Evolutionary conservation across 129 eudicot species (phyloP).

Genomic region (Lactuca sativa): DNA sequence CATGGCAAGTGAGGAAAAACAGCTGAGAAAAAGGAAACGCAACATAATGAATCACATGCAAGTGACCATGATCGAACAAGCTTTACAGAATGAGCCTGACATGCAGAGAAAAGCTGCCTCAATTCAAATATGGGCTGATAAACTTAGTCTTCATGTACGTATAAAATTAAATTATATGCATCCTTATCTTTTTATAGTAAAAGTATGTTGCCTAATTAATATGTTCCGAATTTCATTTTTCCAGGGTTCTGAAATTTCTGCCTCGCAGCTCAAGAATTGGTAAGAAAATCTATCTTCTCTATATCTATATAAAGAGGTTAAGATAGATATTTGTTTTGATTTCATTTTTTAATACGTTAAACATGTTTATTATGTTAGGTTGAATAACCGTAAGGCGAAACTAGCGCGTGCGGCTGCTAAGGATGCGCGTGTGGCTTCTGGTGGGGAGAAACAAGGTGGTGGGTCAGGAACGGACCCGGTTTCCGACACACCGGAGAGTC

Average conservation of each 20-base stretch:
- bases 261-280: slow-evolving; percentile 93
- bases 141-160: slow-evolving; percentile 74
- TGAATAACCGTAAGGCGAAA: slow-evolving; percentile 90
- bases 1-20: slow-evolving; percentile 67
- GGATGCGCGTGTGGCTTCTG: slow-evolving; percentile 54
- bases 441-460: slow-evolving; percentile 62
- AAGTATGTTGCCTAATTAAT: not conserved
- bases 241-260: slow-evolving; percentile 94
- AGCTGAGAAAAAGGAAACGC: slow-evolving; percentile 74
- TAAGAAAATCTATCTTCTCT: slow-evolving; percentile 28
- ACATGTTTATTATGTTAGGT: slow-evolving; percentile 46
- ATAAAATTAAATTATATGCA: slow-evolving; percentile 1
- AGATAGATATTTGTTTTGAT: too few species aligned
- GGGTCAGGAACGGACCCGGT: slow-evolving; percentile 38
- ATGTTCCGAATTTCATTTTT: slow-evolving; percentile 23
- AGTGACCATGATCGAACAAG: slow-evolving; percentile 64
- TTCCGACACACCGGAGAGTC: slow-evolving; percentile 47
- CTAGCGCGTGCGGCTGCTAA: slow-evolving; percentile 90
- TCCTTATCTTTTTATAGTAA: not conserved
- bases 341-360: too few species aligned
- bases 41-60: slow-evolving; percentile 86
- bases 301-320: too few species aligned
- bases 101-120: slow-evolving; percentile 72
- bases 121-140: slow-evolving; percentile 65
- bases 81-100: slow-evolving; percentile 73